Conservation (phyloP, 305 asterid species). For the Solanum hybrid region DNA sequence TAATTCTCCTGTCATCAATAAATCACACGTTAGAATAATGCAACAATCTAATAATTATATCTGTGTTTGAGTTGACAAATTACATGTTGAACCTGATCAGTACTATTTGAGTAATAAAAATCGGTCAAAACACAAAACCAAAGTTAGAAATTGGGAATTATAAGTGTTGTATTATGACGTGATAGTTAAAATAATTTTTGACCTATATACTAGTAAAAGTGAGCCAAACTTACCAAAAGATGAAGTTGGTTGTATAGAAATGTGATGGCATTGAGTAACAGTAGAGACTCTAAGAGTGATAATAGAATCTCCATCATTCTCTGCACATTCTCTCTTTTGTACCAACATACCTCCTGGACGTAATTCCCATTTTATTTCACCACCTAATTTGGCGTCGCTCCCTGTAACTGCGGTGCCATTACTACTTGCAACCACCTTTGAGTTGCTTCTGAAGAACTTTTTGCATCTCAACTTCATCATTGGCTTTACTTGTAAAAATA, state of each 20-base stretch:
- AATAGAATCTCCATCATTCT: conserved; percentile 18
- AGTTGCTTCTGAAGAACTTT: conserved; percentile 50
- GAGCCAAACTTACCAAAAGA: conserved; percentile 40
- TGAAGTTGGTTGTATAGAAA: conserved; percentile 49
- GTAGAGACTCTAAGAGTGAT: conserved; percentile 60
- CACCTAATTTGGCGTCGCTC: not conserved
- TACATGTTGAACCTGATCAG: not conserved
- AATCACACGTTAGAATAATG: not conserved
- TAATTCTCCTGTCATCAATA: conserved; percentile 43
- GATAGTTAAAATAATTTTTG: not conserved
- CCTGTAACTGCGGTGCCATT: not conserved
- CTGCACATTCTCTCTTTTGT: conserved; percentile 46
- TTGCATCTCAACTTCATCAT: conserved; percentile 60
- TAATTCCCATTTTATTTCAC: conserved; percentile 66
- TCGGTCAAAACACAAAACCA: not conserved
- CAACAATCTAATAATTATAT: not conserved
- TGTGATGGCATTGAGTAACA: conserved; percentile 43
- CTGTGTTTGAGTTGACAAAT: not conserved
- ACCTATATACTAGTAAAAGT: not conserved
- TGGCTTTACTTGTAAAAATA: not conserved
- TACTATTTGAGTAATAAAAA: not conserved
- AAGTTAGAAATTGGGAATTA: not conserved
- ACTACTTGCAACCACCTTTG: not conserved
- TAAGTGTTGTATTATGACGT: not conserved
- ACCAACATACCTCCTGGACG: conserved; percentile 93